phyloP scores from a whole-genome alignment of 2,329 filamentous ascomycete species.

The Aspergillus carbonarius region DNA sequence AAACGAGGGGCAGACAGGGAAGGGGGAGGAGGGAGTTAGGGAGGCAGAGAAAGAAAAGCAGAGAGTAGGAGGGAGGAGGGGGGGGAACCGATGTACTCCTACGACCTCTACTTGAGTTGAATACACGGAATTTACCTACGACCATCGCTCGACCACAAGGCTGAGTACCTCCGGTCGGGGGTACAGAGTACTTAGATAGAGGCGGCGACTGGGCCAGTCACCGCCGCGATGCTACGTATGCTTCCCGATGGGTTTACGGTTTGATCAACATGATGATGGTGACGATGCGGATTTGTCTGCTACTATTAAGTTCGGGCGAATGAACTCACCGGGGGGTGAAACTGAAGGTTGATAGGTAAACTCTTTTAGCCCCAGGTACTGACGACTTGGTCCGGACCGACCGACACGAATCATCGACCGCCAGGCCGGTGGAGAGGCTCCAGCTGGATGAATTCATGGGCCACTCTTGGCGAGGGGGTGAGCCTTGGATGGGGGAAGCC shows the following conservation, averaged over 20 bases:
- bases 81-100: background rate
- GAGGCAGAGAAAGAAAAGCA: background rate
- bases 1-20: slow-evolving; percentile 21
- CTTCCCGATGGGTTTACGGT: background rate
- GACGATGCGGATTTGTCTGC: background rate
- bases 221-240: background rate
- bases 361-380: slow-evolving; percentile 24
- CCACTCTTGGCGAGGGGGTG: slow-evolving; percentile 3
- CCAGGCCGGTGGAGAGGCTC: slow-evolving; percentile 16
- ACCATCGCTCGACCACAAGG: background rate
- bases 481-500: background rate
- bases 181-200: background rate
- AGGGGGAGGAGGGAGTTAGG: background rate
- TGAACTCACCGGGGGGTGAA: slow-evolving; percentile 8
- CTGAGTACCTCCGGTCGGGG: background rate
- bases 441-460: slow-evolving; percentile 10
- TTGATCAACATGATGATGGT: background rate
- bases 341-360: slow-evolving; percentile 15
- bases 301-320: slow-evolving; percentile 9
- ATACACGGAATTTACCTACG: background rate
- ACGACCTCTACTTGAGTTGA: too few species aligned
- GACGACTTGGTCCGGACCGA: slow-evolving; percentile 23
- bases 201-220: background rate
- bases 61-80: background rate
- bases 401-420: slow-evolving; percentile 25